Evolutionary conservation across 148 eudicot genomes (phyloP).

Genomic region (Fagopyrum esculentum): DNA sequence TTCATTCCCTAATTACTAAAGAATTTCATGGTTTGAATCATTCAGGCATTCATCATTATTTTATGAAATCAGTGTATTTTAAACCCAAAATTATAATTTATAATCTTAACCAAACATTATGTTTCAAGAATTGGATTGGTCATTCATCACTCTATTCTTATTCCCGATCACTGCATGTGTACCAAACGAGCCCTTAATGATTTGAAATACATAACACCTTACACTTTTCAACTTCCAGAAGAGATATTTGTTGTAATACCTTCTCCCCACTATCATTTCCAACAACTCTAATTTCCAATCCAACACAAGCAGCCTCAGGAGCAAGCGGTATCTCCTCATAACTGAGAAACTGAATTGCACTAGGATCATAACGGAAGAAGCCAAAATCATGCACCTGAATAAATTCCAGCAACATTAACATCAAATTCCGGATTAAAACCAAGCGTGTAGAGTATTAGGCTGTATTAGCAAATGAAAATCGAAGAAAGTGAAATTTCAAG

Average conservation of each 20-base stretch:
- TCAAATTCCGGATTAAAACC: neutral
- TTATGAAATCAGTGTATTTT: too few relatives aligned
- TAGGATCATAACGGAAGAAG: constrained; percentile 88
- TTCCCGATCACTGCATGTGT: too few relatives aligned
- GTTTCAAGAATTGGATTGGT: too few relatives aligned
- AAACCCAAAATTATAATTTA: too few relatives aligned
- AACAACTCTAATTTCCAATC: constrained; percentile 95
- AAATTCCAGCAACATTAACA: constrained; percentile 10
- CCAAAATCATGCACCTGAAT: constrained; percentile 98
- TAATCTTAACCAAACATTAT: too few relatives aligned
- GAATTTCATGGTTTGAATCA: too few relatives aligned
- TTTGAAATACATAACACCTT: neutral
- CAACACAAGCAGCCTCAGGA: constrained; percentile 96
- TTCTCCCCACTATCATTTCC: constrained; percentile 99
- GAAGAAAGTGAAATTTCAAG: neutral
- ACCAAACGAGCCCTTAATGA: too few relatives aligned
- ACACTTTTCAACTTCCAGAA: neutral
- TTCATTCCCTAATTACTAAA: too few relatives aligned
- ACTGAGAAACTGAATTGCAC: constrained; percentile 71
- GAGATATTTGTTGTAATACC: constrained; percentile 32
- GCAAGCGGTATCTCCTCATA: constrained; percentile 99
- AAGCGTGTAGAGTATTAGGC: neutral
- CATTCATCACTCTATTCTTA: too few relatives aligned
- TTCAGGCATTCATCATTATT: too few relatives aligned
- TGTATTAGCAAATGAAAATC: neutral